Percentiles rank a stretch among this genome's conserved stretches.
These are phyloP conservation scores for Ceratocystis lukuohia DNA, from an alignment of 2,329 filamentous ascomycete species.

Conservation along the genomic window DNA sequence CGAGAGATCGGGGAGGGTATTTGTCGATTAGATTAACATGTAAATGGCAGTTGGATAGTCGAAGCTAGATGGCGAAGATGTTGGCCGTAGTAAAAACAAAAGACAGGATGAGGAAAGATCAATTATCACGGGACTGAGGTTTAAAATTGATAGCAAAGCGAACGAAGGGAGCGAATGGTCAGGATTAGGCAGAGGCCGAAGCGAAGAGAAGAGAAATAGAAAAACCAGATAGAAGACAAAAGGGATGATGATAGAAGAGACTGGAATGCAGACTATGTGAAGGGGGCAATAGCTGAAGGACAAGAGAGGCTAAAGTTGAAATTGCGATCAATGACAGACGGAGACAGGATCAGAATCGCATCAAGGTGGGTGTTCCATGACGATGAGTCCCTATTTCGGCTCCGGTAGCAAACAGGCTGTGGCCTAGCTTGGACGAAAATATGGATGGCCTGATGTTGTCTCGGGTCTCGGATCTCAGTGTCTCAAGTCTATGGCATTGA, in stretches of 20 bases:
- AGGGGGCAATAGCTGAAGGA: background rate
- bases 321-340: background rate
- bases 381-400: background rate
- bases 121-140: background rate
- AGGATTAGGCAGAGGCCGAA: background rate
- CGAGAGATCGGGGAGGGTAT: background rate
- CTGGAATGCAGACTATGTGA: background rate
- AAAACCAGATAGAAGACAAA: background rate
- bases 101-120: background rate
- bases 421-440: background rate
- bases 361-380: background rate
- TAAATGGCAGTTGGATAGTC: background rate
- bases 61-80: background rate
- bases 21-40: background rate
- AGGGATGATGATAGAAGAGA: background rate
- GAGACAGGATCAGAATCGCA: background rate
- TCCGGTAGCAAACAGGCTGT: too few species aligned
- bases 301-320: background rate
- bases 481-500: background rate
- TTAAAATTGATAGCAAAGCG: background rate
- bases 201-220: constrained; percentile 6
- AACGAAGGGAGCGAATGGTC: background rate
- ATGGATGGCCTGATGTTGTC: background rate
- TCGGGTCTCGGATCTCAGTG: constrained; percentile 2
- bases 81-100: background rate